Evolutionary conservation across 345 rosid species (phyloP), one percentile per base, ranked within the genome.

Genomic region (Diplotaxis tenuifolia): DNA sequence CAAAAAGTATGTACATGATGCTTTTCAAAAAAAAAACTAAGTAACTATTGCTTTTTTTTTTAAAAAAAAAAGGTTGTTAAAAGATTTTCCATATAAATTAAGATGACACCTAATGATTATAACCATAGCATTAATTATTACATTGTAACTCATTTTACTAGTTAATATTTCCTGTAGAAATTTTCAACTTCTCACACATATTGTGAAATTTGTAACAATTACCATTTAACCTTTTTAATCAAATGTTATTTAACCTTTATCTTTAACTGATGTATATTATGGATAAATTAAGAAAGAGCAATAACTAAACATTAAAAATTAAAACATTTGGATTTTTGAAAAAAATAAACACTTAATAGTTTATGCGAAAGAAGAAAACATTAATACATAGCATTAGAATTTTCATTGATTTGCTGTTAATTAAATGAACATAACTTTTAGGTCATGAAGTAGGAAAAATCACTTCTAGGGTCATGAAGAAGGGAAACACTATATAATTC

Each of bases 401-500:
- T 67, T 25, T 19, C 1, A 38, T 27, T 52, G 50, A 40, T 10
- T 53, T 54, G 68, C 27, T 20, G 70, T 45, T 55, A 6, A 40
- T 12, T 50, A 63, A 31, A 56, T 22, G 55, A 31, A 38, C n/a
- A 23, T 75, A 53, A 32, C 62, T 52, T 52, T 56, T 67, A 18
- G 31, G 52, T 36, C 54, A 25, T 57, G 63, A 34, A 68, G 27
- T 56, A 65, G 79, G 55, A 2, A 36, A 36, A 36, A 36, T 36
- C 14, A 36, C 4, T 9, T 36, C 10, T 36, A 36, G 47, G 47
- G 15, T 40, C 47, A 14, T 40, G 47, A 40, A 40, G 16, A 40
- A 4, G 47, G 47, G 47, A 82, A 76, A 80, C 83, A n/a, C n/a
- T n/a, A 29, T 29, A 29, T 29, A 8, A 29, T 29, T 29, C 34